These are phyloP conservation scores for Acanthamoeba sp. DNA, from an alignment of 208 protist genomes.

Conservation along the genomic window DNA sequence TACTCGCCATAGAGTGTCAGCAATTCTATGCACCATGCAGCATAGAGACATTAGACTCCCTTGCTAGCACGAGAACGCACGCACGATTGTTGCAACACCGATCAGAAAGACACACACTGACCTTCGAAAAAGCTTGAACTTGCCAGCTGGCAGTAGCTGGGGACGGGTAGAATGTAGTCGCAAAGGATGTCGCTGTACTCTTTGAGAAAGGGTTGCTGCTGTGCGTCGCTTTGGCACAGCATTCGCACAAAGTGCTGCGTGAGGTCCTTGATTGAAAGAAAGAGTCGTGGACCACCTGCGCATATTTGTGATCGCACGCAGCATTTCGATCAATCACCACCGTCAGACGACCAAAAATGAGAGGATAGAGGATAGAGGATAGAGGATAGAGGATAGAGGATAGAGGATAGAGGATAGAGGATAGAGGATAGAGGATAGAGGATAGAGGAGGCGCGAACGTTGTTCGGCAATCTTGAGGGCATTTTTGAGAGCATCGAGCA, in stretches of 20 bases:
- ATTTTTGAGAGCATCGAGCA: conserved; percentile 16
- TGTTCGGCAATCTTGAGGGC: conserved; percentile 23
- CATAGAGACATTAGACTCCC: not conserved
- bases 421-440: not conserved
- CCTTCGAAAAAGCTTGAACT: conserved; percentile 42
- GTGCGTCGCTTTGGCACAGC: conserved; percentile 40
- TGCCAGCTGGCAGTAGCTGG: conserved; percentile 35
- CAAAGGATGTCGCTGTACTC: conserved; percentile 62
- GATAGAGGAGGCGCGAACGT: conserved; percentile 13
- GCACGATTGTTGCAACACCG: not conserved
- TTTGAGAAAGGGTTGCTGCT: conserved; percentile 30
- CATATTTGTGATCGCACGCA: too few species aligned
- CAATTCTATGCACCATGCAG: not conserved
- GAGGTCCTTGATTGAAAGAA: conserved; percentile 38
- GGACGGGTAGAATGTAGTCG: conserved; percentile 43
- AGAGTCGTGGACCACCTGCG: conserved; percentile 43
- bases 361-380: not conserved
- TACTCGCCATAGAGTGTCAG: conserved; percentile 4
- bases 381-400: not conserved
- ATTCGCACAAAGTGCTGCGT: conserved; percentile 18
- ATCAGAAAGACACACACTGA: not conserved
- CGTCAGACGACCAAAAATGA: not conserved
- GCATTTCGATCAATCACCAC: not conserved
- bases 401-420: not conserved
- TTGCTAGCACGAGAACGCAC: too few species aligned